Conservation (phyloP, 2,329 filamentous ascomycete species). For the Neofusicoccum umdonicola region DNA sequence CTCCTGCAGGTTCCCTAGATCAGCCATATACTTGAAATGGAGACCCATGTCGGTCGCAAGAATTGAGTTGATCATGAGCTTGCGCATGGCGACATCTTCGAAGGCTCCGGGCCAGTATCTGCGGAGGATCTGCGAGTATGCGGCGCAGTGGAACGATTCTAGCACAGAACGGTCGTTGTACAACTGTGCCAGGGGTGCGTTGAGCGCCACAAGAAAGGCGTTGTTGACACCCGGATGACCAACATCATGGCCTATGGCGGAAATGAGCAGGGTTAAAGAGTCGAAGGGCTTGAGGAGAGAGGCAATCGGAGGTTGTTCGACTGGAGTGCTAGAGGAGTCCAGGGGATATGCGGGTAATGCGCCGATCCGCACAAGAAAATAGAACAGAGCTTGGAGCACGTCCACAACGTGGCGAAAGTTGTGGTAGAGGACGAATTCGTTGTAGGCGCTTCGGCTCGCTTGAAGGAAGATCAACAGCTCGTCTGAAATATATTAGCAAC, state of each 20-base stretch:
- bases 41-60: constrained; percentile 95
- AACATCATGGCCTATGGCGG: constrained; percentile 97
- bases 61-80: constrained; percentile 95
- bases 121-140: constrained; percentile 91
- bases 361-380: constrained; percentile 80
- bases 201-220: constrained; percentile 86
- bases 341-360: constrained; percentile 66
- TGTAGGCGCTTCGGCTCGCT: constrained; percentile 90
- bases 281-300: constrained; percentile 80
- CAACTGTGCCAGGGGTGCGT: constrained; percentile 87
- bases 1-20: constrained; percentile 75
- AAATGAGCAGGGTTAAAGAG: constrained; percentile 82
- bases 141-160: constrained; percentile 95
- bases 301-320: constrained; percentile 60
- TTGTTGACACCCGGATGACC: constrained; percentile 98
- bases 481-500: constrained; percentile 49
- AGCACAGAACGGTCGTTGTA: constrained; percentile 97
- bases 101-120: constrained; percentile 87
- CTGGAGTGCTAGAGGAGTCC: neutral
- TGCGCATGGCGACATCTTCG: constrained; percentile 74
- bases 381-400: constrained; percentile 89
- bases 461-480: constrained; percentile 82
- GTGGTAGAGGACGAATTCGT: constrained; percentile 93
- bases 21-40: constrained; percentile 95
- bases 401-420: constrained; percentile 98